Conservation (phyloP, 352 stramenopile genomes). For the Pythium sp. region DNA sequence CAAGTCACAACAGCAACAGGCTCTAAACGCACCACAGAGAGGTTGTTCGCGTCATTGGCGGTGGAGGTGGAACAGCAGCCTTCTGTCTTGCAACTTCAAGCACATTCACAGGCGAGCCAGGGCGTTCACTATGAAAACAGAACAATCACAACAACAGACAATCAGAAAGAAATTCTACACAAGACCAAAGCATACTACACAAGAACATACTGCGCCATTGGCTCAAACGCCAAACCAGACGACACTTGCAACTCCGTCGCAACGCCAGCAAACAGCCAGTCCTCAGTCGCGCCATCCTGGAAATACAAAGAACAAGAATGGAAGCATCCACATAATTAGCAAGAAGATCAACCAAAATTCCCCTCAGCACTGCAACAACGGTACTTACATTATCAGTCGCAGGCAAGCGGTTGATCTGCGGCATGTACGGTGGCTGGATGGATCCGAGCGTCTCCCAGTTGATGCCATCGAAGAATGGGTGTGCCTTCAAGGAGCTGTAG, state of each 20-base stretch:
- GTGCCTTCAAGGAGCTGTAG: conserved; percentile 65
- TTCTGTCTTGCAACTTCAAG: conserved; percentile 80
- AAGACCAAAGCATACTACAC: neutral
- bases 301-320: neutral
- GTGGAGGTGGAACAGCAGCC: conserved; percentile 53
- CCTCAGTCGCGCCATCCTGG: conserved; percentile 83
- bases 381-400: conserved; percentile 64
- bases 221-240: conserved; percentile 70
- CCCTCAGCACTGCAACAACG: neutral
- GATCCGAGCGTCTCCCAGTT: conserved; percentile 63
- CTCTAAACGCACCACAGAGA: conserved; percentile 52
- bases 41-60: conserved; percentile 63
- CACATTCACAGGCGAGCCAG: conserved; percentile 46
- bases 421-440: conserved; percentile 52
- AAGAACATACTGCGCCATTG: conserved; percentile 51
- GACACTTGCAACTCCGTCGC: conserved; percentile 86
- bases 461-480: conserved; percentile 85
- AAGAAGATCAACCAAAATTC: neutral
- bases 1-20: neutral
- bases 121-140: conserved; percentile 25
- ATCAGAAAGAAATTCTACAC: neutral
- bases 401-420: conserved; percentile 53
- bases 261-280: conserved; percentile 87
- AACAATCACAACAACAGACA: neutral
- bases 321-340: neutral